These are phyloP conservation scores for Diplodia scrobiculata DNA, from an alignment of 2,329 filamentous ascomycete species.

Conservation along the genomic window DNA sequence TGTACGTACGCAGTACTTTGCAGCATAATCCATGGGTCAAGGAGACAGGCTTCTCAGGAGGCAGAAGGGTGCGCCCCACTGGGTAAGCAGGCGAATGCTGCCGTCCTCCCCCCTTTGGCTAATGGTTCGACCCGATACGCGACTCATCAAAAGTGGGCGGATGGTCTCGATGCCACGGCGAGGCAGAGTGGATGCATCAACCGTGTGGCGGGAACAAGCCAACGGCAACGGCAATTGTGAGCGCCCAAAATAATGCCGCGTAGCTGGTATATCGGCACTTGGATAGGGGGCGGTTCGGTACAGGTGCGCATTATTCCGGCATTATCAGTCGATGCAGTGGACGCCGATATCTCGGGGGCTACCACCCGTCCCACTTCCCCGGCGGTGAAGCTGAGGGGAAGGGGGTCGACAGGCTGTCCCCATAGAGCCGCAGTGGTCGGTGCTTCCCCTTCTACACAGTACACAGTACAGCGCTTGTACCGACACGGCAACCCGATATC, in stretches of 20 bases:
- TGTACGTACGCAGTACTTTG: background rate
- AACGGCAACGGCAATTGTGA: background rate
- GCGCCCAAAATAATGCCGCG: slow-evolving; percentile 21
- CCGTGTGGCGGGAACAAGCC: background rate
- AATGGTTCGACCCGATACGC: slow-evolving; percentile 15
- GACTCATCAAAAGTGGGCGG: slow-evolving; percentile 20
- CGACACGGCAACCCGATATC: background rate
- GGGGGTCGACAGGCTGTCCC: background rate
- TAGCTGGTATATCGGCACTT: background rate
- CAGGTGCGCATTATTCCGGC: slow-evolving; percentile 1
- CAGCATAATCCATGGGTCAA: too few relatives aligned
- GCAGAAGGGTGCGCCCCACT: background rate
- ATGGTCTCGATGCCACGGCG: background rate
- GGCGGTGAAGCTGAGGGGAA: slow-evolving; percentile 9
- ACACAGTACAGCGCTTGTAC: background rate
- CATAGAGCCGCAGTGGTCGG: background rate
- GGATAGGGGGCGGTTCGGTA: background rate
- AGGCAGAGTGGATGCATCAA: background rate
- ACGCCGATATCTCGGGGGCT: background rate
- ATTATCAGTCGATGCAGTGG: background rate
- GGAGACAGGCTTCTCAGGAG: background rate
- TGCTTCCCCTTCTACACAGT: background rate
- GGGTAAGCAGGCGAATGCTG: background rate
- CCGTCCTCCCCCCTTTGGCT: background rate
- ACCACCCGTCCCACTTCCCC: background rate